These are phyloP conservation scores for Penicillium macrosclerotiorum DNA, from an alignment of 495 filamentous ascomycete species.

Conservation along the genomic window DNA sequence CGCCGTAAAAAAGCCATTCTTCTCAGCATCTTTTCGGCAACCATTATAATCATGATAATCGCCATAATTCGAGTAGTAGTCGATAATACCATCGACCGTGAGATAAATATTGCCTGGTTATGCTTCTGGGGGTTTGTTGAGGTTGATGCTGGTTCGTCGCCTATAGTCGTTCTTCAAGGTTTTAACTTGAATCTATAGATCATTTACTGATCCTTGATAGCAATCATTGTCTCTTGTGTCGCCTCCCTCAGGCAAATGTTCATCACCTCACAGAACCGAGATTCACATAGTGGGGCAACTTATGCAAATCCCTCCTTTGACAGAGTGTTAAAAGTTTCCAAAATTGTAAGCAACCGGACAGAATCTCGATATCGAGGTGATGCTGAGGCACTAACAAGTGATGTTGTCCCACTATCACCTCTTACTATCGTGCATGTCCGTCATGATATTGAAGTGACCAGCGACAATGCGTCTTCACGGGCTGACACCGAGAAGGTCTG, in stretches of 20 bases:
- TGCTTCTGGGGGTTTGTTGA: constrained; percentile 31
- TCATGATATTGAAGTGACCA: constrained; percentile 8
- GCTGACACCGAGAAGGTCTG: too few species aligned
- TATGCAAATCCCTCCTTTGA: neutral
- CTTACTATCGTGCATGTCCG: constrained; percentile 9
- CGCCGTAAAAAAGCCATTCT: constrained; percentile 19
- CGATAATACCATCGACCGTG: constrained; percentile 8
- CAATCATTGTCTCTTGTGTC: constrained; percentile 14
- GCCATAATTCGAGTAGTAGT: constrained; percentile 23
- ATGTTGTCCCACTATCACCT: neutral
- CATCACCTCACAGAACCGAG: constrained; percentile 2
- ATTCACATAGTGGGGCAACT: neutral
- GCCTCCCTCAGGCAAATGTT: constrained; percentile 13
- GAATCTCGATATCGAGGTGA: neutral
- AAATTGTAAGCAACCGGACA: neutral
- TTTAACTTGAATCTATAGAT: neutral
- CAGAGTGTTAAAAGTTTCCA: neutral
- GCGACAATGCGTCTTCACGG: too few species aligned
- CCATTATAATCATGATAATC: constrained; percentile 22
- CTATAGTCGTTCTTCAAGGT: too few species aligned
- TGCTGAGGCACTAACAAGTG: neutral
- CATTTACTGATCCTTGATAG: neutral
- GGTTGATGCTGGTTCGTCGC: constrained; percentile 17
- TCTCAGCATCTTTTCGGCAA: constrained; percentile 23
- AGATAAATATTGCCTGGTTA: constrained; percentile 23